phyloP scores from a whole-genome alignment of 225 moss, liverwort and hornwort genomes.

The Bryoerythrophyllum caledonicum region DNA sequence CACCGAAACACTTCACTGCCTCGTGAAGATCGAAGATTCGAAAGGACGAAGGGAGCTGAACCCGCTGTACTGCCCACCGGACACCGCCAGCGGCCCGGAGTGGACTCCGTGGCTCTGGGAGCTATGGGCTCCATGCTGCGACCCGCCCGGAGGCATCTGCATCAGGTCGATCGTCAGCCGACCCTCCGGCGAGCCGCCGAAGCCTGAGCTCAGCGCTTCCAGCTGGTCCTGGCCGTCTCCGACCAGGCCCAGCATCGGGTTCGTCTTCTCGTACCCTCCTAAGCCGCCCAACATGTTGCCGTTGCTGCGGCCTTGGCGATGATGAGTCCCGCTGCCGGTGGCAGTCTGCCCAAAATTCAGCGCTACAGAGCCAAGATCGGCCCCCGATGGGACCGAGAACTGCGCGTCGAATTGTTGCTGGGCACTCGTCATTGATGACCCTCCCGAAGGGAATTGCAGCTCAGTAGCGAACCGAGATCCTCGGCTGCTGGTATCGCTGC shows the following conservation, averaged over 20 bases:
- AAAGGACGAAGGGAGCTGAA: slow-evolving; percentile 46
- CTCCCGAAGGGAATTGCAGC: slow-evolving; percentile 45
- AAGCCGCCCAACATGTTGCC: slow-evolving; percentile 38
- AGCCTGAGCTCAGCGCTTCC: slow-evolving; percentile 14
- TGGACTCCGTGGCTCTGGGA: slow-evolving; percentile 25
- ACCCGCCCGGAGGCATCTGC: slow-evolving; percentile 47
- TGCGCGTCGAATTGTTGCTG: slow-evolving; percentile 52
- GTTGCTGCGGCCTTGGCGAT: slow-evolving; percentile 18
- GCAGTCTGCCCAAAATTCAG: slow-evolving; percentile 37
- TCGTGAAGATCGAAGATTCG: slow-evolving; percentile 49
- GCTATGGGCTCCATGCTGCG: slow-evolving; percentile 3
- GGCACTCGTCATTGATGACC: slow-evolving; percentile 27
- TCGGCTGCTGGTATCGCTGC: slow-evolving; percentile 54
- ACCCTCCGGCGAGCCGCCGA: slow-evolving; percentile 20
- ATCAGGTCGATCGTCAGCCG: slow-evolving; percentile 60
- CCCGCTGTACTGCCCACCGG: slow-evolving; percentile 41
- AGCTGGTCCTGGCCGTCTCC: slow-evolving; percentile 46
- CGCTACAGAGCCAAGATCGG: slow-evolving; percentile 37
- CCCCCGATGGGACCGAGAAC: slow-evolving; percentile 43
- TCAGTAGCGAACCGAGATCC: slow-evolving; percentile 47
- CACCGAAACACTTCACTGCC: slow-evolving; percentile 27
- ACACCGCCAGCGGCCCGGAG: slow-evolving; percentile 28
- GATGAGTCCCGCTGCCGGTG: slow-evolving; percentile 31
- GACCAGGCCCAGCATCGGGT: slow-evolving; percentile 41
- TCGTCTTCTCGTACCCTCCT: slow-evolving; percentile 48